Evolutionary conservation across 179 eudicot genomes (phyloP), one percentile per base, ranked within the genome.

Genomic region (Drosera spatulata): DNA sequence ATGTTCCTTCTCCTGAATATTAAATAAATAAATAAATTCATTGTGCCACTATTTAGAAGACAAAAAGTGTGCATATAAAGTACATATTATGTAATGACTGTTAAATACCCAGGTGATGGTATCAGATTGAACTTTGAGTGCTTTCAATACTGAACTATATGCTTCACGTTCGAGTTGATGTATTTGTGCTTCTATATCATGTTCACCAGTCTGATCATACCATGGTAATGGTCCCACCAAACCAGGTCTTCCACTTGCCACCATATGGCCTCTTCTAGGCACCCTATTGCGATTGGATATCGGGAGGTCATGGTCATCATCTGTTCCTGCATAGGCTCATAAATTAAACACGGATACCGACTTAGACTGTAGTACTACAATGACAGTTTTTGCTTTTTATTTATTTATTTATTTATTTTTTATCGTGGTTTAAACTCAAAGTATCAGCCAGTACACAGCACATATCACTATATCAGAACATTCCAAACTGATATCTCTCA

Each of bases 101-200:
- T 50, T 33, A 66, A 7, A 58, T 85, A 85, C 94, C 94, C 88
- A 83, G 64, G 86, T 68, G 62, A 85, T 75, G 61, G 86, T 84
- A 79, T 83, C 94, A 60, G 82, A 79, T 80, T 85, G 94, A 66
- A 84, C 88, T 77, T 79, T 83, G 68, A 85, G 83, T 51, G 94
- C 88, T 77, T 86, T 73, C 66, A 85, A 61, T 72, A 85, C 88
- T 41, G 84, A 72, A 66, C 80, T 72, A 68, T 85, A 85, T 41
- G 88, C 94, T 79, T 85, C 94, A 71, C 80, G 82, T 78, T 83
- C 94, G 56, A 85, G 83, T 46, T 70, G 84, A 64, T 83, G 94
- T 65, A 85, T 80, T 71, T 85, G 82, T 63, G 80, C 68, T 69
- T 73, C 86, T 86, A 85, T 83, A 61, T 83, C 87, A 59, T 75